phyloP scores from a whole-genome alignment of 2,329 filamentous ascomycete genomes.

The Aspergillus caelatus region DNA sequence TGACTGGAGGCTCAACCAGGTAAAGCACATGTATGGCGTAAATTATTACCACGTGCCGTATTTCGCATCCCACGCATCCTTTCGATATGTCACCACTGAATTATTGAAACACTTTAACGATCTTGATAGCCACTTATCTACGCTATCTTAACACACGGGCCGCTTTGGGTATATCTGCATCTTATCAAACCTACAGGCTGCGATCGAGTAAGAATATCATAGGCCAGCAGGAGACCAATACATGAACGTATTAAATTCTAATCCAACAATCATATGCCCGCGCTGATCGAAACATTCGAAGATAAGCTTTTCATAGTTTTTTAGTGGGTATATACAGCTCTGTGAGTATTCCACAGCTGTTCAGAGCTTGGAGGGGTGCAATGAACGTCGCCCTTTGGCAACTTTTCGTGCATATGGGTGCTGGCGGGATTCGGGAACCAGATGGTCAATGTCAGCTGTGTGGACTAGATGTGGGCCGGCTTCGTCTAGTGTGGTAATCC shows the following conservation, averaged over 20 bases:
- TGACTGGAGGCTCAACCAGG: not conserved
- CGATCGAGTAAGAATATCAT: not conserved
- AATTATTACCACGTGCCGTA: not conserved
- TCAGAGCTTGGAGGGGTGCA: conserved; percentile 31
- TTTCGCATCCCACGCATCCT: not conserved
- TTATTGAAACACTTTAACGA: not conserved
- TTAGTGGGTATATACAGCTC: not conserved
- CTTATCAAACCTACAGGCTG: not conserved
- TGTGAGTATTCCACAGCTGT: not conserved
- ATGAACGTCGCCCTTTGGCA: conserved; percentile 30
- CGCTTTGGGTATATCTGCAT: conserved; percentile 2
- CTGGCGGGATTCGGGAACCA: conserved; percentile 45
- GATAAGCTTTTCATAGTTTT: not conserved
- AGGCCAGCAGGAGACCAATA: not conserved
- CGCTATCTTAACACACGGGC: not conserved
- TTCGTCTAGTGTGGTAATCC: conserved; percentile 49
- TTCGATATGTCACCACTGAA: not conserved
- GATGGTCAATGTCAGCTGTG: conserved; percentile 54
- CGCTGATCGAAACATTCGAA: not conserved
- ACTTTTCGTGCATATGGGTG: conserved; percentile 48
- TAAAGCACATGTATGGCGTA: not conserved
- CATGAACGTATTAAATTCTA: not conserved
- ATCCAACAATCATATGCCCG: not conserved
- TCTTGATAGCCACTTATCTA: not conserved
- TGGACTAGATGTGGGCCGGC: conserved; percentile 49